Evolutionary conservation across 2,329 filamentous ascomycete species (phyloP).

Genomic region (Metarhizium brunneum): DNA sequence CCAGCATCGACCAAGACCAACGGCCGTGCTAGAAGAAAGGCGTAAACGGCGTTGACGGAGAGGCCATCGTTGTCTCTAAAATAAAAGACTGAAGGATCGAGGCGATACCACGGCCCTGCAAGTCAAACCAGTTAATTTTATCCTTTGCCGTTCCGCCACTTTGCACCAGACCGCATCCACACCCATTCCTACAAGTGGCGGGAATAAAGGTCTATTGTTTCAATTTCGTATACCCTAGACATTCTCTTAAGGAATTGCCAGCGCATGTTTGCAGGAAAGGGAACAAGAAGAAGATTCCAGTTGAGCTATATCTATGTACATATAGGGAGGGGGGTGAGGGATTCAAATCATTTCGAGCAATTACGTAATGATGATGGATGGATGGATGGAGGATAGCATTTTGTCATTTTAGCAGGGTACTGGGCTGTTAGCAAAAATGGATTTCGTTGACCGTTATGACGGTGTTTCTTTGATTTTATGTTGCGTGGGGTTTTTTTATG

Average conservation of each 20-base stretch:
- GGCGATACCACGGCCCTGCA: not conserved
- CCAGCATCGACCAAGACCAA: constrained; percentile 23
- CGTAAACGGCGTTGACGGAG: constrained; percentile 9
- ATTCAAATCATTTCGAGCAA: not conserved
- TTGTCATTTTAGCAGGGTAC: not conserved
- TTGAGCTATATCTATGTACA: not conserved
- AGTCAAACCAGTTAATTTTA: not conserved
- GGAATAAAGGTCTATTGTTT: not conserved
- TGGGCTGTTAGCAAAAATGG: not conserved
- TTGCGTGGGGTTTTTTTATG: no score
- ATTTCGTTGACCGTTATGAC: not conserved
- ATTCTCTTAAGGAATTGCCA: not conserved
- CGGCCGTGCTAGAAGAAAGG: constrained; percentile 16
- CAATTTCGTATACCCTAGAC: not conserved
- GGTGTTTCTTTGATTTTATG: no score
- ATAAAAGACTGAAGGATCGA: not conserved
- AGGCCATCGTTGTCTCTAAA: not conserved
- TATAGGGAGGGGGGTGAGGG: not conserved
- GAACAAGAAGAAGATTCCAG: not conserved
- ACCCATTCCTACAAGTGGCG: not conserved
- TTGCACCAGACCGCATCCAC: not conserved
- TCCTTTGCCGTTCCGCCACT: not conserved
- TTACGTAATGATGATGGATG: not conserved
- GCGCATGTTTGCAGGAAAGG: not conserved
- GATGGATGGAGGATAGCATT: not conserved